These are phyloP conservation scores for Acer saccharum DNA, from an alignment of 345 rosid species.

Conservation along the genomic window DNA sequence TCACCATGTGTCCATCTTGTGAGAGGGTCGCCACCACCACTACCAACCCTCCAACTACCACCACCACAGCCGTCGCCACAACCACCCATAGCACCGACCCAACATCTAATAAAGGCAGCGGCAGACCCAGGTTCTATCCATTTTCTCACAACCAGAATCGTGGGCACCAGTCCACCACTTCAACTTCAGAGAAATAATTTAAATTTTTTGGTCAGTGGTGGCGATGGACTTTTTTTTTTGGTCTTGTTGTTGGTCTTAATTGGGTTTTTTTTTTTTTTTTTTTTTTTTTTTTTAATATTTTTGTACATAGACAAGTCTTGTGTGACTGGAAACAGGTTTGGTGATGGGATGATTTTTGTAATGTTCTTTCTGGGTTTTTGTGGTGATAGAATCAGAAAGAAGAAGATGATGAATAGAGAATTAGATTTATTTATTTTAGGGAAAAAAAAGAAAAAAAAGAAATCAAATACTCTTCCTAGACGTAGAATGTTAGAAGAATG, in stretches of 20 bases:
- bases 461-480: not conserved
- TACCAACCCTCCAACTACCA: not conserved
- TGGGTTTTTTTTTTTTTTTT: not conserved
- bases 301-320: constrained; percentile 11
- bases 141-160: constrained; percentile 16
- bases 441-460: not conserved
- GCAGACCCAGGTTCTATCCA: constrained; percentile 20
- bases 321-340: not conserved
- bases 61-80: not conserved
- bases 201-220: not conserved
- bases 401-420: not conserved
- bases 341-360: constrained; percentile 1
- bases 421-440: not conserved
- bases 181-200: constrained; percentile 7
- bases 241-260: not conserved
- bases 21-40: constrained; percentile 36
- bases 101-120: constrained; percentile 18
- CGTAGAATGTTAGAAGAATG: too few relatives aligned
- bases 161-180: not conserved
- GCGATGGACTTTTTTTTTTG: not conserved
- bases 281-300: not conserved
- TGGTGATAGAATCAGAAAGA: constrained; percentile 7
- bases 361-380: constrained; percentile 20
- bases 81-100: not conserved
- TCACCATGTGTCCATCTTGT: constrained; percentile 40